Percentiles rank a stretch among this genome's conserved stretches.
phyloP scores from a whole-genome alignment of 2,329 filamentous ascomycete species.

The Cytospora schulzeri region DNA sequence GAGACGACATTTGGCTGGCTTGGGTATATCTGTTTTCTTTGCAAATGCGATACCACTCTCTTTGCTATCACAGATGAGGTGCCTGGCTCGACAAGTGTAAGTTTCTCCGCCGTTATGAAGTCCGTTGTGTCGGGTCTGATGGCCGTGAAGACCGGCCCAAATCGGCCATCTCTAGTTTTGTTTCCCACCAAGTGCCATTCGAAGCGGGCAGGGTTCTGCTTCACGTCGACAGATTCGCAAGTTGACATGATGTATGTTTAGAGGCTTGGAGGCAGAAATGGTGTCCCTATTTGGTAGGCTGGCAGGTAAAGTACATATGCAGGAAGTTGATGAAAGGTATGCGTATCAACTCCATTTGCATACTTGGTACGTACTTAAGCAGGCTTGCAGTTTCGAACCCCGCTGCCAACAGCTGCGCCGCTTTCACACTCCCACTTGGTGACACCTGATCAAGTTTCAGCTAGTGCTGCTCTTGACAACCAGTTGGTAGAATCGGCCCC shows the following conservation, averaged over 20 bases:
- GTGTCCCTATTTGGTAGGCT: background rate
- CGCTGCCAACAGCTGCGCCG: background rate
- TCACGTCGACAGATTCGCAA: background rate
- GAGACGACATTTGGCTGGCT: slow-evolving; percentile 12
- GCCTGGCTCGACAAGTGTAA: slow-evolving; percentile 1
- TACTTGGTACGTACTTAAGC: no score
- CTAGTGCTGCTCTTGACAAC: no score
- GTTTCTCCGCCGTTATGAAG: slow-evolving; percentile 14
- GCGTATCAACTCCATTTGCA: background rate
- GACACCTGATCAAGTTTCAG: no score
- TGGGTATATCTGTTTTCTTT: background rate
- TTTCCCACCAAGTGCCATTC: slow-evolving; percentile 2
- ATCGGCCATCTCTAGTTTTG: slow-evolving; percentile 21
- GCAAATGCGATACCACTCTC: background rate
- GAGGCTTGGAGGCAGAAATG: background rate
- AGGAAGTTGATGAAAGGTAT: no score
- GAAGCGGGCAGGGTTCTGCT: background rate
- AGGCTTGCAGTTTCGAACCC: background rate
- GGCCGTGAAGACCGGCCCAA: slow-evolving; percentile 16
- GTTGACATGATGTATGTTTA: background rate
- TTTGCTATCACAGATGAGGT: background rate
- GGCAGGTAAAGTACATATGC: no score
- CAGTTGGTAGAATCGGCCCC: no score
- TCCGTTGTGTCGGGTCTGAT: slow-evolving; percentile 17
- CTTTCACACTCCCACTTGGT: background rate